Conservation (phyloP, 305 asterid species). For the Rubia tinctorum region DNA sequence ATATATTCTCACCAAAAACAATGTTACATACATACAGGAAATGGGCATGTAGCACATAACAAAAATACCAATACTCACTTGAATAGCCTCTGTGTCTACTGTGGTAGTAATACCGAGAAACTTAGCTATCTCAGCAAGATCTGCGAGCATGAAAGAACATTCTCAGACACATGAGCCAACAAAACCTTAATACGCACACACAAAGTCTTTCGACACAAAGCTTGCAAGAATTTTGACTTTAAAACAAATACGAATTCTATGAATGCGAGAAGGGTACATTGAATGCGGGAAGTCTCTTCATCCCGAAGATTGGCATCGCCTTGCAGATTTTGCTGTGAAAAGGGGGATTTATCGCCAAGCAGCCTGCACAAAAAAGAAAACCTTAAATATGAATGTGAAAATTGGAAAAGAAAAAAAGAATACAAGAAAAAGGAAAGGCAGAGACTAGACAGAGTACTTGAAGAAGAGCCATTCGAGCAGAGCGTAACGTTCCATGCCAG, state of each 20-base stretch:
- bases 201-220: not conserved
- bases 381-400: not conserved
- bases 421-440: not conserved
- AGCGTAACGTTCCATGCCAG: slow-evolving; percentile 99
- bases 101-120: slow-evolving; percentile 89
- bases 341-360: slow-evolving; percentile 92
- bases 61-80: slow-evolving; percentile 52
- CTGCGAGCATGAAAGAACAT: slow-evolving; percentile 33
- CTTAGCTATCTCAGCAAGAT: slow-evolving; percentile 97
- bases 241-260: not conserved
- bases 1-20: not conserved
- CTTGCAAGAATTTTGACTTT: not conserved
- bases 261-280: slow-evolving; percentile 37
- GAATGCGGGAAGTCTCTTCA: slow-evolving; percentile 95
- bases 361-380: slow-evolving; percentile 43
- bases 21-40: slow-evolving; percentile 4
- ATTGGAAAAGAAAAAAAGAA: not conserved
- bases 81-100: slow-evolving; percentile 85
- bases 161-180: not conserved
- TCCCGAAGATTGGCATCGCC: slow-evolving; percentile 93
- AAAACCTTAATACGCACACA: not conserved
- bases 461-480: slow-evolving; percentile 98
- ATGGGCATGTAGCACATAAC: not conserved
- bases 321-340: slow-evolving; percentile 91
- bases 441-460: slow-evolving; percentile 40